A percentile compares a stretch with the other conserved stretches of the same genome.
phyloP scores from a whole-genome alignment of 129 eudicot genomes.

The Heracleum sosnowskyi region DNA sequence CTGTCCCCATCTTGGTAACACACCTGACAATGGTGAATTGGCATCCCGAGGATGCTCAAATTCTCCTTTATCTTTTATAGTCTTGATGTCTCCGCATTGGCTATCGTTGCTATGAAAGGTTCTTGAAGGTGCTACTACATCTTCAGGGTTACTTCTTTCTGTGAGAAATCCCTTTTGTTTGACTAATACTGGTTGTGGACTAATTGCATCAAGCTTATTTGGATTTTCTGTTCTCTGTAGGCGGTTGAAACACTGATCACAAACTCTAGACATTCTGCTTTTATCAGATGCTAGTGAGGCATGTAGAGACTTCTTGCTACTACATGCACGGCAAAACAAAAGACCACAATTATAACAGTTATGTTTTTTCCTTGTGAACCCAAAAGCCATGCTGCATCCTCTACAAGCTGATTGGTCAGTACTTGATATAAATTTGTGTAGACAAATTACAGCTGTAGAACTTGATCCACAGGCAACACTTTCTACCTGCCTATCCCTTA shows the following conservation, averaged over 20 bases:
- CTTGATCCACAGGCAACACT: conserved; percentile 51
- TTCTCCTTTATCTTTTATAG: conserved; percentile 11
- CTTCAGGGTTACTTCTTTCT: conserved; percentile 12
- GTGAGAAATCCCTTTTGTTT: conserved; percentile 18
- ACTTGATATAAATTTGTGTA: conserved; percentile 34
- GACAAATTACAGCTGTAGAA: conserved; percentile 48
- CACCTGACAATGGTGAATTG: conserved; percentile 16
- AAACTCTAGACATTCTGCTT: conserved; percentile 45
- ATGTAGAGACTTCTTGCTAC: conserved; percentile 33
- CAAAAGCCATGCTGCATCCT: conserved; percentile 42
- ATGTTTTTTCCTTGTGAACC: conserved; percentile 52
- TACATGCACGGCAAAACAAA: conserved; percentile 41
- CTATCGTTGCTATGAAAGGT: conserved; percentile 8
- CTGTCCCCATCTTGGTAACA: conserved; percentile 45
- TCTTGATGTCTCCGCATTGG: conserved; percentile 9
- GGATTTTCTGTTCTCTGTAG: conserved; percentile 21
- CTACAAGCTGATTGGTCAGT: conserved; percentile 41
- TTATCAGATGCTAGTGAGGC: conserved; percentile 51
- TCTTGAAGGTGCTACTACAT: conserved; percentile 13
- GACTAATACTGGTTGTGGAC: conserved; percentile 34
- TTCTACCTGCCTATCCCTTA: conserved; percentile 37
- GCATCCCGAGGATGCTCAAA: conserved; percentile 10
- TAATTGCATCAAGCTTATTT: conserved; percentile 20
- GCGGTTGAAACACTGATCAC: conserved; percentile 40
- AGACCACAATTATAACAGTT: conserved; percentile 59